A percentile compares a stretch with the other conserved stretches of the same genome.
Conservation (phyloP, 306 rosid species). For the Trifolium repens region DNA sequence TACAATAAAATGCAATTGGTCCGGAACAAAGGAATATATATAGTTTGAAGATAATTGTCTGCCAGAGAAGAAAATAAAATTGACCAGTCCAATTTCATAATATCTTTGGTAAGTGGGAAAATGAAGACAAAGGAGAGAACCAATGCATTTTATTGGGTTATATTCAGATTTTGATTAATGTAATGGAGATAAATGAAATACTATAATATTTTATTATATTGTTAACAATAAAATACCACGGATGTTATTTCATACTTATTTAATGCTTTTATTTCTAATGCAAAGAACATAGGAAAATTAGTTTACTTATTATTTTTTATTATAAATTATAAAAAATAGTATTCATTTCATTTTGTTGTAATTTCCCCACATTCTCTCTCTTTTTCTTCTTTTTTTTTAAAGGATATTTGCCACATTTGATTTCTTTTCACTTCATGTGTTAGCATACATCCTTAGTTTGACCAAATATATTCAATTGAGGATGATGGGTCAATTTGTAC, state of each 20-base stretch:
- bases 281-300: no score
- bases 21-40: not conserved
- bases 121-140: not conserved
- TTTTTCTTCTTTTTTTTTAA: no score
- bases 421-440: not conserved
- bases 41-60: not conserved
- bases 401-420: not conserved
- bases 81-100: no score
- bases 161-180: not conserved
- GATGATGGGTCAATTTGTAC: not conserved
- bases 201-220: not conserved
- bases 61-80: no score
- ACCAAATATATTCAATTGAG: conserved; percentile 11
- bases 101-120: no score
- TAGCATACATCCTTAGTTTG: conserved; percentile 7
- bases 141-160: not conserved
- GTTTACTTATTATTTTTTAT: no score
- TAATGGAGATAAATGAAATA: not conserved
- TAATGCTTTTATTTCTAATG: not conserved
- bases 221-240: not conserved
- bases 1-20: conserved; percentile 6
- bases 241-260: not conserved
- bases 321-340: not conserved
- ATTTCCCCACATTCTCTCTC: no score
- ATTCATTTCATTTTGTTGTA: no score